These are phyloP conservation scores for Asclepias syriaca DNA, from an alignment of 257 asterid genomes.

Conservation along the genomic window DNA sequence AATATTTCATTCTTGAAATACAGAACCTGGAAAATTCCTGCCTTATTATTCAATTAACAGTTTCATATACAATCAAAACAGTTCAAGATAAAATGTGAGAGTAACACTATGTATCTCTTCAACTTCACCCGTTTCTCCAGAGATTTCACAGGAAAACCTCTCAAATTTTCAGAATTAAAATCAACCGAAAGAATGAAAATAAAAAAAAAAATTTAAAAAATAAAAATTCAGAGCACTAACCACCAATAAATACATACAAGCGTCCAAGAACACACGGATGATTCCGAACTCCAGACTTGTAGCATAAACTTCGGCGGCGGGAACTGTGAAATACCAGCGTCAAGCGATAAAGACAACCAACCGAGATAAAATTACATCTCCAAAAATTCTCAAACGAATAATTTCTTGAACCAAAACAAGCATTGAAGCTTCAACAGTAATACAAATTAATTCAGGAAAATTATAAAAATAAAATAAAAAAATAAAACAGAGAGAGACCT, in stretches of 20 bases:
- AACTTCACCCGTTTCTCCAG: neutral
- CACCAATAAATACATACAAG: neutral
- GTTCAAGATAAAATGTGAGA: neutral
- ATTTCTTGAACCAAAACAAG: neutral
- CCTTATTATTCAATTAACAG: neutral
- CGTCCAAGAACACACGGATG: neutral
- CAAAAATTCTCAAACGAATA: neutral
- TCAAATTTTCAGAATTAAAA: neutral
- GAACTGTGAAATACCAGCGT: neutral
- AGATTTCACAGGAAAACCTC: neutral
- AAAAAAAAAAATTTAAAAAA: no score
- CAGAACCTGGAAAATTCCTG: neutral
- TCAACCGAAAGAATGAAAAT: neutral
- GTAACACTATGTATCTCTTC: neutral
- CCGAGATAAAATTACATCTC: neutral
- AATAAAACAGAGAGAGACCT: neutral
- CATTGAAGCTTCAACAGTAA: neutral
- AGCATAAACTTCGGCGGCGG: neutral
- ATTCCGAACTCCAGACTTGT: neutral
- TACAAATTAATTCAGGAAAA: neutral
- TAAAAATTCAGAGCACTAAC: neutral
- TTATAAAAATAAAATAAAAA: neutral
- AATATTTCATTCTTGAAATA: neutral
- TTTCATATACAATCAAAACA: neutral
- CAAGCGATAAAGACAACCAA: conserved; percentile 1